Base-by-base conservation (phyloP, 1,284 basidiomycete genomes). In the Tremellales sp. region DNA sequence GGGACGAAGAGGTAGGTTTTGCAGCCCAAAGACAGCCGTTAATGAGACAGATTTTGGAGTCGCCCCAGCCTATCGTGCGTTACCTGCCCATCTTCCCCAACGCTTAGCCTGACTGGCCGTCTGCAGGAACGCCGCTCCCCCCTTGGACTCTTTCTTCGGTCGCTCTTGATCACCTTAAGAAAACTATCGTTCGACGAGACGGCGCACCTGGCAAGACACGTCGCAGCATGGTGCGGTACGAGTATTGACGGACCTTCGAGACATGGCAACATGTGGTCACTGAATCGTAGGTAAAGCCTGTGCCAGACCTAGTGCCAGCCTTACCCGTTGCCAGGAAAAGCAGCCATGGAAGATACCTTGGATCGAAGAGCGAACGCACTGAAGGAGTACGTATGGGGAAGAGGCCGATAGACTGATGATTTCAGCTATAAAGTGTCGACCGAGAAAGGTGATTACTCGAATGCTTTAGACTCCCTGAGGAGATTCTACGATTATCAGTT, bases 401-500 rank as follows among this genome's bases (percentile, higher is more conserved):
- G 18, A n/a, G 33, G 28, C 43, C 12, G n/a, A 31, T 22, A 25
- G 12, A 34, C 18, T 22, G 28, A 8, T 21, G 25, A 29, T 21
- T 26, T 13, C 26, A 66, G 61, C 21, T 66, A 67, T 41, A 56
- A 64, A 34, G 31, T 44, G 2, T 65, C 70, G 0, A 48, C 57
- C 7, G 52, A 55, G 4, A 49, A 56, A 3, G 71, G 68, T 5
- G 70, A 73, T 48, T 66, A 68, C 39, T 59, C 65, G 1, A 43
- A 50, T 2, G 67, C 70, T 9, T 43, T 71, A 19, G 51, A 48
- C 12, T 61, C 64, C 0, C 41, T 74, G 7, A 47, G 64, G 16
- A 52, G 59, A 4, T 72, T 74, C 53, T 74, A 71, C 51, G 70
- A 71, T 48, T 70, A 69, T 43, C 65, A 66, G 25, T 64, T 68